Percentiles rank a stretch among this genome's conserved stretches.
phyloP scores from a whole-genome alignment of 306 rosid species.

The Dryas alaskensis region DNA sequence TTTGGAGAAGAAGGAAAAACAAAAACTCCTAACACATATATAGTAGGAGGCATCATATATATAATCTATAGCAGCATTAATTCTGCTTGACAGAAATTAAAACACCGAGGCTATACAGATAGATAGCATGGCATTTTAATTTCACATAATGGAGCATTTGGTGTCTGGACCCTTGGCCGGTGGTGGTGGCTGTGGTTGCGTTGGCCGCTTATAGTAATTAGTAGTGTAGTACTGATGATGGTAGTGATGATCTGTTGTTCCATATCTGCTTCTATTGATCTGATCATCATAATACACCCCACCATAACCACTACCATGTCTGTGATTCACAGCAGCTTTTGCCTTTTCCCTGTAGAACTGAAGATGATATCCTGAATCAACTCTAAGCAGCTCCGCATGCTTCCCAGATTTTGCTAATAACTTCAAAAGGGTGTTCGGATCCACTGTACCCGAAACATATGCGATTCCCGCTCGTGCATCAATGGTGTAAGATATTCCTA shows the following conservation, averaged over 20 bases:
- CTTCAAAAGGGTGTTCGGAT: conserved; percentile 11
- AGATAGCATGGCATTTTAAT: background rate
- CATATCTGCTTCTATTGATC: too few relatives aligned
- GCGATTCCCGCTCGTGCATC: conserved; percentile 23
- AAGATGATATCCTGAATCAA: conserved; percentile 10
- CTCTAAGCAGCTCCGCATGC: conserved; percentile 13
- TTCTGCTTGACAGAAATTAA: background rate
- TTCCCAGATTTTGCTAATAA: conserved; percentile 25
- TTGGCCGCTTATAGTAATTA: background rate
- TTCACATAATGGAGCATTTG: conserved; percentile 14
- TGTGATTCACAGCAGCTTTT: background rate
- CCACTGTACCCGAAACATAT: conserved; percentile 1
- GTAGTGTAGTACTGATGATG: background rate
- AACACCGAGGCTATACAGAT: background rate
- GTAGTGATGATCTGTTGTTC: background rate
- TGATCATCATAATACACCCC: too few relatives aligned
- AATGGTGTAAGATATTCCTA: conserved; percentile 20
- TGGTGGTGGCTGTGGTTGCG: background rate
- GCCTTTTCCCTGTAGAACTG: background rate
- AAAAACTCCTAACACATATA: background rate
- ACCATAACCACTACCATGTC: too few relatives aligned
- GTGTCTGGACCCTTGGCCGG: background rate
- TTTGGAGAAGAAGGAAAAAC: background rate
- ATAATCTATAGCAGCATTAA: too few relatives aligned
- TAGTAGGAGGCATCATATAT: background rate